Conservation (phyloP, 805 yeast species). For the Pichia nanzhaoensis region DNA sequence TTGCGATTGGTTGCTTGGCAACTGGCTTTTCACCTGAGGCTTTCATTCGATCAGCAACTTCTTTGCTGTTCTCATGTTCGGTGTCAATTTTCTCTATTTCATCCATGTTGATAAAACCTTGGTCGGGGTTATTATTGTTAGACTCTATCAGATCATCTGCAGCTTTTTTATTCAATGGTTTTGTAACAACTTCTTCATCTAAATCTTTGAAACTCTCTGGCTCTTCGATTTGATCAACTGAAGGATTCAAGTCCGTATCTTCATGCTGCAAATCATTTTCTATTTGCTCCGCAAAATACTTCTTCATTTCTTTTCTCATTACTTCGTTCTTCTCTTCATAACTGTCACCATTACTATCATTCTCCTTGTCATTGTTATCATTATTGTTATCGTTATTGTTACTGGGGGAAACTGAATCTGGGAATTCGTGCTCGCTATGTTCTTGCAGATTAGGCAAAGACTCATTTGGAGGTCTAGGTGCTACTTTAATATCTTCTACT, state of each 20-base stretch:
- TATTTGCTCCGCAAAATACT: too few species aligned
- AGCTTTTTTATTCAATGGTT: constrained; percentile 25
- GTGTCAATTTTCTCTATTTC: neutral
- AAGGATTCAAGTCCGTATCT: neutral
- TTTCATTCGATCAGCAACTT: constrained; percentile 22
- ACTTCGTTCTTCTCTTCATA: neutral
- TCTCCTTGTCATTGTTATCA: neutral
- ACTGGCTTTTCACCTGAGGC: constrained; percentile 20
- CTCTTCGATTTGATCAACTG: constrained; percentile 2
- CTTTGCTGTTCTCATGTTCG: constrained; percentile 15
- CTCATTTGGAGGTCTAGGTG: neutral
- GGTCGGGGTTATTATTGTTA: too few species aligned
- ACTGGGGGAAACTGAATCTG: too few species aligned
- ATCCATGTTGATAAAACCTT: neutral
- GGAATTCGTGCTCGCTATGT: too few species aligned
- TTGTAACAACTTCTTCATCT: constrained; percentile 11
- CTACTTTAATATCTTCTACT: neutral
- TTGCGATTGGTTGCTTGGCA: constrained; percentile 23
- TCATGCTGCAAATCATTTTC: neutral
- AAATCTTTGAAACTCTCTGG: constrained; percentile 6
- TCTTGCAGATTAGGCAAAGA: too few species aligned
- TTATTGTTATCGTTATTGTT: neutral
- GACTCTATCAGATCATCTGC: constrained; percentile 11
- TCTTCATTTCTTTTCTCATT: constrained; percentile 1
- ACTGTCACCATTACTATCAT: neutral